A percentile compares a stretch with the other conserved stretches of the same genome.
phyloP scores from a whole-genome alignment of 768 basidiomycete species.

The Scleroderma bovista region DNA sequence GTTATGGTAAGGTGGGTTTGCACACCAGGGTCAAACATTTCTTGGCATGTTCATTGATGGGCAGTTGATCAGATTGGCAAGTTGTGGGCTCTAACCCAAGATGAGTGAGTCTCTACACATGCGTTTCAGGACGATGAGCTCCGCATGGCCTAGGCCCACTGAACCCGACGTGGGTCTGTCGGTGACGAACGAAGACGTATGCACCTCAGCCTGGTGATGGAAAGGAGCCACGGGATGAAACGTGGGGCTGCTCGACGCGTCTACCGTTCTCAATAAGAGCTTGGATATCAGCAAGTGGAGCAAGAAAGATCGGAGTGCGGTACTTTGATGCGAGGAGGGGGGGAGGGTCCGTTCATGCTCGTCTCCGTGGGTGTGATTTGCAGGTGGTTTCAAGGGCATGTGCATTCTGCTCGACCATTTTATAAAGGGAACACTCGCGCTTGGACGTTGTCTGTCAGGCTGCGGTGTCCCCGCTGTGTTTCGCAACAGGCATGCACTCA shows the following conservation, averaged over 20 bases:
- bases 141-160: slow-evolving; percentile 43
- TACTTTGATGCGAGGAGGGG: slow-evolving; percentile 70
- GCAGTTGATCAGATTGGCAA: too few relatives aligned
- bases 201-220: slow-evolving; percentile 8
- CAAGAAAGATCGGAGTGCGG: slow-evolving; percentile 55
- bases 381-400: slow-evolving; percentile 60
- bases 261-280: slow-evolving; percentile 57
- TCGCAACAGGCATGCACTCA: slow-evolving; percentile 67
- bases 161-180: slow-evolving; percentile 67
- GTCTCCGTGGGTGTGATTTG: slow-evolving; percentile 80
- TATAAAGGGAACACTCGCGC: slow-evolving; percentile 37
- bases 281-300: slow-evolving; percentile 63
- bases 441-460: slow-evolving; percentile 51
- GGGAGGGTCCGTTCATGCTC: slow-evolving; percentile 74
- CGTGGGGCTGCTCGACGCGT: slow-evolving; percentile 34
- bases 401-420: slow-evolving; percentile 65
- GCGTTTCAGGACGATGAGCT: slow-evolving; percentile 52
- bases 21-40: too few relatives aligned
- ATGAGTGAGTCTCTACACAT: too few relatives aligned
- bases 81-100: too few relatives aligned
- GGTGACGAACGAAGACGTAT: slow-evolving; percentile 78
- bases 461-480: slow-evolving; percentile 49
- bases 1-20: too few relatives aligned
- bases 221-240: background rate
- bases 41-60: too few relatives aligned